Percentiles rank a stretch among this genome's conserved stretches.
These are phyloP conservation scores for Volutella citrinella DNA, from an alignment of 2,329 filamentous ascomycete genomes.

Conservation along the genomic window DNA sequence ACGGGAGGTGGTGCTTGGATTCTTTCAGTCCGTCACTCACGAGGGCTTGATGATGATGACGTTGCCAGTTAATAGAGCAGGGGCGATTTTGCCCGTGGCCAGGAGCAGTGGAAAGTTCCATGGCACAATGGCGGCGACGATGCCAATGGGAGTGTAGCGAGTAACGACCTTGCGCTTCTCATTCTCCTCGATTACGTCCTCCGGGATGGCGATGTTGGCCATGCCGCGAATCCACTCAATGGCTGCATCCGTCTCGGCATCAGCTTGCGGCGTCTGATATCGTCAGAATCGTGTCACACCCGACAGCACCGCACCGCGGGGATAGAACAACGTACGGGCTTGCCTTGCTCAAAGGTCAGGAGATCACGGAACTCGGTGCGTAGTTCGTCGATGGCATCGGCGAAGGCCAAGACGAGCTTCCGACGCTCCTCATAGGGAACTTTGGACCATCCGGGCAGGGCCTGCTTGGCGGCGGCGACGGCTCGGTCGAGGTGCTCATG, in stretches of 20 bases:
- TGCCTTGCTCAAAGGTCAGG: conserved; percentile 26
- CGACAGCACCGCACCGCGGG: no score
- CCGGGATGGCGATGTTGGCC: conserved; percentile 25
- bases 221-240: conserved; percentile 28
- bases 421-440: conserved; percentile 21
- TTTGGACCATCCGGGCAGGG: conserved; percentile 26
- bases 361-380: conserved; percentile 20
- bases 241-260: conserved; percentile 20
- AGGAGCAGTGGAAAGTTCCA: conserved; percentile 58
- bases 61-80: conserved; percentile 56
- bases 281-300: no score
- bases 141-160: conserved; percentile 39
- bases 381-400: conserved; percentile 20
- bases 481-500: conserved; percentile 23
- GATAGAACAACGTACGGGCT: conserved; percentile 20
- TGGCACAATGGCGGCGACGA: conserved; percentile 46
- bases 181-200: conserved; percentile 39
- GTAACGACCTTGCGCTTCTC: conserved; percentile 26
- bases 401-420: conserved; percentile 20
- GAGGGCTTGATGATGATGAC: conserved; percentile 56
- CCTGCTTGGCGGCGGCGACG: conserved; percentile 19
- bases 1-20: no score
- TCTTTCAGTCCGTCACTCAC: no score
- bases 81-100: conserved; percentile 51
- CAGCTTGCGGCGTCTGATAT: conserved; percentile 17